Evolutionary conservation across 2,329 filamentous ascomycete genomes (phyloP), one percentile per base, ranked within the genome.

Genomic region (Botrytis hyacinthi): DNA sequence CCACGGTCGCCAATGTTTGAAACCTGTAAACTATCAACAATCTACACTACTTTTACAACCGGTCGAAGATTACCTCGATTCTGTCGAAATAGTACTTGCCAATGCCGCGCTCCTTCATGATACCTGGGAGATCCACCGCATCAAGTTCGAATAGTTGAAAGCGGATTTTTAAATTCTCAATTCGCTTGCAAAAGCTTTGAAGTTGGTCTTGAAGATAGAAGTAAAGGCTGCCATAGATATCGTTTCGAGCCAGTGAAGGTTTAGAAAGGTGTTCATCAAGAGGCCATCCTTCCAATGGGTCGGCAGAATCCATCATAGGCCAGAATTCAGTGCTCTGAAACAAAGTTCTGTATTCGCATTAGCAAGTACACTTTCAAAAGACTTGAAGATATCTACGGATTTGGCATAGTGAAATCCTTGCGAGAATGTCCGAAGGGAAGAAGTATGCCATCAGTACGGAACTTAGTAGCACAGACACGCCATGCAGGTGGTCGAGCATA

Each of bases 201-300:
- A 73, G 40, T 42, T 57, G 57, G 7, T 69, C 22, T n/a, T 46
- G 71, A 12, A 73, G 12, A 16, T 73, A 60, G n/a, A 73, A 46
- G 22, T 54, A 70, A 16, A 73, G 63, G 40, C 37, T 73, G 3
- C 71, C 71, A 48, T 73, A 73, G 29, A 73, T 26, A 54, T 73
- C 71, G n/a, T 73, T 70, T 3, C 37, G 67, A 46, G 71, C 29
- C 76, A n/a, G 72, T 29, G 7, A 51, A 10, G n/a, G 26, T 9
- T 73, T 70, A 3, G 48, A 48, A 29, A 42, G 8, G 29, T 44
- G 37, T 18, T 42, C 44, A 4, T 70, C 22, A 22, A 60, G 10
- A 1, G 65, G 5, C 84, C 84, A 86, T 4, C 83, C 82, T 26
- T 78, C 57, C 3, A 82, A 71, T 32, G 84, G 83, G 72, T 83